Evolutionary conservation across 2,329 filamentous ascomycete species (phyloP), one percentile per base, ranked within the genome.

Genomic region (Monosporascus sp.): DNA sequence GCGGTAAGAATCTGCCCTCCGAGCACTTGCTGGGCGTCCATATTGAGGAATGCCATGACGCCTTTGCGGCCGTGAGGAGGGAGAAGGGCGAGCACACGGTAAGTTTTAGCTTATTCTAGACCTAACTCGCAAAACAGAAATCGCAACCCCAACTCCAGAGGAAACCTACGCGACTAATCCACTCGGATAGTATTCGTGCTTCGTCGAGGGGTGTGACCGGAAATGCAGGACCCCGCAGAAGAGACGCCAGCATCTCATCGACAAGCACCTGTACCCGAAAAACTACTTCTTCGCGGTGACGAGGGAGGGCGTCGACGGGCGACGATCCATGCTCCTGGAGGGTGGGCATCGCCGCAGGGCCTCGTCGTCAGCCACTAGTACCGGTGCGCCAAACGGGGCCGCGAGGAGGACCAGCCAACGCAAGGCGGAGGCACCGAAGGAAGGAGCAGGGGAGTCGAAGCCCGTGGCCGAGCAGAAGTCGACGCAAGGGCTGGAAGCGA

Each of bases 181-280:
- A 45, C 58, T 57, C 50, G 45, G 26, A 16, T 55, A 94, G 85
- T 97, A 88, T 71, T 85, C 84, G 5, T 99, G 94, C 73, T 95
- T 97, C 64, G 85, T 97, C 7, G 88, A 96, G 65, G 86, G 80
- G 48, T 99, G 94, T 70, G 89, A 94, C 55, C 83, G 88, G 60
- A 86, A 91, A 67, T 97, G 92, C 72, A 84, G 82, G 52, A 91
- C 89, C 4, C 85, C 88, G 31, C 85, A 89, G 64, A 97, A 96
- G 71, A 83, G 94, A 45, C 81, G 89, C 37, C 83, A 90, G 68
- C 93, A 99, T 75, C 78, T 96, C 60, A 90, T 96, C 60, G 92
- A 96, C 75, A 97, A 96, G 73, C 94, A 99, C 71, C 81, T 87
- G 73, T 99, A 94, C 66, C 93, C 92, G 11, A 85, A 83, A 67